Evolutionary conservation across 257 asterid species (phyloP).

Genomic region (Salvia splendens): DNA sequence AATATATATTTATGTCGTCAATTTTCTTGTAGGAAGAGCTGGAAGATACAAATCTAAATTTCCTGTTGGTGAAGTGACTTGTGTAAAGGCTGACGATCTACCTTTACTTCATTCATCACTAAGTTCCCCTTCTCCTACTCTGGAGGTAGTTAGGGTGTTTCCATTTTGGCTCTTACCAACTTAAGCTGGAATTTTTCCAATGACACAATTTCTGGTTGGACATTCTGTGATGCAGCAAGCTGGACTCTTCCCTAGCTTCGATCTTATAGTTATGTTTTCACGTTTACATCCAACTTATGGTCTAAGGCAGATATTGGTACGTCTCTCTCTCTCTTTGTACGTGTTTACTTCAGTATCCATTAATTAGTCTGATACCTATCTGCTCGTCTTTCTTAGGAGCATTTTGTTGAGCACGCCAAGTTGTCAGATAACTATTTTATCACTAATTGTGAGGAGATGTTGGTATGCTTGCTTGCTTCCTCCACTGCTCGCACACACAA

Average conservation of each 20-base stretch:
- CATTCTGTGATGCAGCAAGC: conserved; percentile 67
- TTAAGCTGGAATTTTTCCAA: conserved; percentile 21
- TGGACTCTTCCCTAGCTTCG: conserved; percentile 87
- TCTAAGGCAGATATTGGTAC: conserved; percentile 77
- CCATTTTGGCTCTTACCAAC: neutral
- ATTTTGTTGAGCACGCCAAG: conserved; percentile 81
- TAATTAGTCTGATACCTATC: neutral
- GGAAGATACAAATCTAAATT: conserved; percentile 89
- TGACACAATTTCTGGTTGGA: conserved; percentile 24
- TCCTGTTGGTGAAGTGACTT: conserved; percentile 91
- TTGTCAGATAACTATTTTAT: conserved; percentile 79
- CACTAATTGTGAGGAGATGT: conserved; percentile 61
- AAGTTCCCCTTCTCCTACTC: conserved; percentile 70
- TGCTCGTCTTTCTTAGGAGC: conserved; percentile 52
- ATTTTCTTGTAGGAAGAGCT: conserved; percentile 81
- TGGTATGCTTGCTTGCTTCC: conserved; percentile 53
- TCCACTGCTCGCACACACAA: neutral
- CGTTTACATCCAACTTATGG: conserved; percentile 64
- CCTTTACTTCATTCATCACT: conserved; percentile 82
- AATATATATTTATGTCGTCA: conserved; percentile 2
- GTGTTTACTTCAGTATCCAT: neutral
- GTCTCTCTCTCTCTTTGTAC: conserved; percentile 7
- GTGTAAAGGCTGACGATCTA: conserved; percentile 61
- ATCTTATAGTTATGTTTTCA: conserved; percentile 77
- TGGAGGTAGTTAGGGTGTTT: conserved; percentile 59